Base-by-base conservation (phyloP, 1,284 basidiomycete genomes). In the Exobasidium rhododendri region DNA sequence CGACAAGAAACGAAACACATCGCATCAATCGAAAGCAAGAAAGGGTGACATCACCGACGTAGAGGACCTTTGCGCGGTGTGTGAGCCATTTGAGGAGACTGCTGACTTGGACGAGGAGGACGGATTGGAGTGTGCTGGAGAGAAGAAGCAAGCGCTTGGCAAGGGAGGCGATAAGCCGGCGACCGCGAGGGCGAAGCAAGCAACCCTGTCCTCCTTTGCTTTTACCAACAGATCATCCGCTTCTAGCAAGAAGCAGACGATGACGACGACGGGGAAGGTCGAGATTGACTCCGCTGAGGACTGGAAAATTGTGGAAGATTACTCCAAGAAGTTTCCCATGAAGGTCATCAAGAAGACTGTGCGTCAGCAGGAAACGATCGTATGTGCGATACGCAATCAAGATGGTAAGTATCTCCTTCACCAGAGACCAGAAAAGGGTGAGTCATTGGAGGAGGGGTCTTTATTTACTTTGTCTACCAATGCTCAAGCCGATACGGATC, bases 281-380 rank as follows among this genome's bases (percentile, higher is more conserved):
- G 3, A 14, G 20, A 10, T 4, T 28, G 32, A 58, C n/a, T n/a
- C n/a, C n/a, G n/a, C n/a, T n/a, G 22, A 53, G 14, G 31, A 45
- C 7, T 20, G 52, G 26, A 44, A 52, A 13, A 45, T 57, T n/a
- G 58, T 66, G 28, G 69, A 68, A 55, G 57, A 49, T 22, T 67
- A 71, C 63, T 89, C 91, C 30, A 88, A 86, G 7, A 82, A 86
- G 20, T 97, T 89, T 78, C 94, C 94, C 0, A 91, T 96, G 89
- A 90, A 89, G 74, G 86, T 84, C 11, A 86, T 87, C 61, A 89
- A 89, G 70, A 94, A 93, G 82, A 90, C 88, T 73, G 86, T 88
- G 2, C 83, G 92, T 44, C 87, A 90, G 73, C 94, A 97, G 77
- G 82, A 90, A 44, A 91, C 93, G 74, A 83, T 88, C 5, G 92